Percentiles rank a stretch among this genome's conserved stretches.
Evolutionary conservation across 129 eudicot genomes (phyloP).

Genomic region (Flaveria robusta): DNA sequence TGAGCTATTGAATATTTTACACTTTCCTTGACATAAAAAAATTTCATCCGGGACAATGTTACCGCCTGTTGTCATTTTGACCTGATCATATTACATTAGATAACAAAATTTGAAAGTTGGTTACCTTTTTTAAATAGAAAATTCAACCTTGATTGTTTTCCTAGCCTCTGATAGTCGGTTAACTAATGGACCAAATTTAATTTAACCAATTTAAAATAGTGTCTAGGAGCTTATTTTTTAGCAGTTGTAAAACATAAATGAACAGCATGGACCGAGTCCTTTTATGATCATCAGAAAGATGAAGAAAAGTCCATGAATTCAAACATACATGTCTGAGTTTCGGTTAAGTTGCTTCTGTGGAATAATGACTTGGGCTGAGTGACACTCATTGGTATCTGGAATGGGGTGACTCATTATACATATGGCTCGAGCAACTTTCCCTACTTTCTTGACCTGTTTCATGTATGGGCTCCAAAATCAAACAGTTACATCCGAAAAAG

Average conservation of each 20-base stretch:
- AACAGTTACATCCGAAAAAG: not conserved
- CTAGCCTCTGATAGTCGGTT: not conserved
- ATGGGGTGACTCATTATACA: constrained; percentile 97
- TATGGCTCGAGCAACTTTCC: constrained; percentile 93
- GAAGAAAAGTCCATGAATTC: not conserved
- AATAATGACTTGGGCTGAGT: constrained; percentile 88
- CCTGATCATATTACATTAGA: not conserved
- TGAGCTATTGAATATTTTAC: not conserved
- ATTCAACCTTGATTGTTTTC: not conserved
- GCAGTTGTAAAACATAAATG: not conserved
- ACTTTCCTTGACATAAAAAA: not conserved
- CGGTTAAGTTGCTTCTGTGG: constrained; percentile 97
- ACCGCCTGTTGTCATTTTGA: not conserved
- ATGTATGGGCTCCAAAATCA: constrained; percentile 9
- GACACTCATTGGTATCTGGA: constrained; percentile 86
- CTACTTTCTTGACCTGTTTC: constrained; percentile 73
- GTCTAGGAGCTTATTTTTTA: not conserved
- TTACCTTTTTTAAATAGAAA: not conserved
- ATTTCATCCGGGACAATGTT: not conserved
- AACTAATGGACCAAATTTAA: not conserved
- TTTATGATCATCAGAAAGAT: not conserved
- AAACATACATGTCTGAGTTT: constrained; percentile 85
- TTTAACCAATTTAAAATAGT: not conserved
- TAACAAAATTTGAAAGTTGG: not conserved
- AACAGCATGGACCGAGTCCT: not conserved